Evolutionary conservation across 169 alveolate species (phyloP), one percentile per base, ranked within the genome.

Genomic region (Cryptosporidium sp.): DNA sequence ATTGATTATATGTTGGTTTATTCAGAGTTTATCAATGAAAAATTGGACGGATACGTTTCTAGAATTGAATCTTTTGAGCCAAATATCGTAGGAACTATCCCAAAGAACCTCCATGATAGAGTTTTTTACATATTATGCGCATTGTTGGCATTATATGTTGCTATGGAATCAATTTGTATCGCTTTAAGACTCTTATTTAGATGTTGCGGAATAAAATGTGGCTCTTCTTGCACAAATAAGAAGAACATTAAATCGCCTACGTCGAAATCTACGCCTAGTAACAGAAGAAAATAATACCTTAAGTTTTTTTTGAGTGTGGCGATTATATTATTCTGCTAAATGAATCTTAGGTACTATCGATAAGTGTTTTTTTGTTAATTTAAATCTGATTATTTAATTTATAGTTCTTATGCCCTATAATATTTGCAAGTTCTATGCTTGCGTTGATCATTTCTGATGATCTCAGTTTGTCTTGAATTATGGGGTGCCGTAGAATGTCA

Each of bases 211-310:
- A n/a, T 37, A n/a, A 73, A 26, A 73, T 42, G 65, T 58, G 16
- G 16, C 29, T 44, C 61, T 31, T 44, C 61, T 31, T n/a, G 45
- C 2, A 37, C 61, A 33, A 65, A 35, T 65, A 80, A 65, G 68
- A 60, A 60, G 45, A 42, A 14, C 23, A 23, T 48, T 29, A 80
- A 42, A 14, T 65, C 89, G 5, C 75, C 89, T 21, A 37, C 89
- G 3, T 62, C 89, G 48, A 80, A 60, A 31, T 60, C 89, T 61
- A 80, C 89, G 23, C 89, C 89, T 61, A 67, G 89, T 44, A 65
- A 65, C 45, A 80, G 75, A 67, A 80, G 89, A 31, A 60, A 70
- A 26, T 80, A 65, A 29, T 65, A 37, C 31, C 33, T 48, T 65
- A 65, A 37, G 72, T 37, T 65, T 65, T 65, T 26, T 65, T 65